These are phyloP conservation scores for Lavandula angustifolia DNA, from an alignment of 257 asterid species.

Conservation along the genomic window DNA sequence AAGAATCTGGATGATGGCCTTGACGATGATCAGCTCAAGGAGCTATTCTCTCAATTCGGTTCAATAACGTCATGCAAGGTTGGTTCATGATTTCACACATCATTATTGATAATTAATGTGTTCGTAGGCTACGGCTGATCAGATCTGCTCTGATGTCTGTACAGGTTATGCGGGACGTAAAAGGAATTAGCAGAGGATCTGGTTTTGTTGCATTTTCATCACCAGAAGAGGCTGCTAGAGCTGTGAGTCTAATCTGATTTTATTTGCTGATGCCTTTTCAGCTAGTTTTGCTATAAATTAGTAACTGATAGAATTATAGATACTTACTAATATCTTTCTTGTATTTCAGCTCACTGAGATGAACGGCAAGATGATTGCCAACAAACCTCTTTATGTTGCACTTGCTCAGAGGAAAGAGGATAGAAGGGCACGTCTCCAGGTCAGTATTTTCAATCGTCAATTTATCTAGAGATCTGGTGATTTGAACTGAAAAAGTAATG, in stretches of 20 bases:
- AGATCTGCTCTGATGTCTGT: conserved; percentile 21
- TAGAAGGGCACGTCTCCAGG: conserved; percentile 89
- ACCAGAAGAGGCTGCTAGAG: conserved; percentile 87
- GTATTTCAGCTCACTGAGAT: conserved; percentile 64
- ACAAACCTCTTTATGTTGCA: conserved; percentile 93
- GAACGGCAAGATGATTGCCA: conserved; percentile 81
- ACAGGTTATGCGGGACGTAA: conserved; percentile 91
- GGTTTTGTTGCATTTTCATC: conserved; percentile 96
- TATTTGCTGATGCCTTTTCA: not conserved
- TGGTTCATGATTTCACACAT: conserved; percentile 15
- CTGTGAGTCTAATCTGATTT: conserved; percentile 48
- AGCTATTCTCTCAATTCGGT: conserved; percentile 77
- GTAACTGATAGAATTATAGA: no score
- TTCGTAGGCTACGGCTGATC: conserved; percentile 6
- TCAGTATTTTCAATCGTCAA: conserved; percentile 19
- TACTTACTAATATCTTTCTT: not conserved
- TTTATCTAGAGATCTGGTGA: not conserved
- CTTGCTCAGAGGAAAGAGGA: conserved; percentile 95
- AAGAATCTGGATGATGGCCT: conserved; percentile 81
- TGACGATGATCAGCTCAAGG: conserved; percentile 85
- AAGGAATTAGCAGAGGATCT: conserved; percentile 87
- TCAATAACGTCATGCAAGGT: conserved; percentile 93
- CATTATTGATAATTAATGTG: not conserved
- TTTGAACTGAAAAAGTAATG: no score
- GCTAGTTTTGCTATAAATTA: not conserved